Evolutionary conservation across 164 flowering plant species (phyloP).

Genomic region (Liriodendron chinense): DNA sequence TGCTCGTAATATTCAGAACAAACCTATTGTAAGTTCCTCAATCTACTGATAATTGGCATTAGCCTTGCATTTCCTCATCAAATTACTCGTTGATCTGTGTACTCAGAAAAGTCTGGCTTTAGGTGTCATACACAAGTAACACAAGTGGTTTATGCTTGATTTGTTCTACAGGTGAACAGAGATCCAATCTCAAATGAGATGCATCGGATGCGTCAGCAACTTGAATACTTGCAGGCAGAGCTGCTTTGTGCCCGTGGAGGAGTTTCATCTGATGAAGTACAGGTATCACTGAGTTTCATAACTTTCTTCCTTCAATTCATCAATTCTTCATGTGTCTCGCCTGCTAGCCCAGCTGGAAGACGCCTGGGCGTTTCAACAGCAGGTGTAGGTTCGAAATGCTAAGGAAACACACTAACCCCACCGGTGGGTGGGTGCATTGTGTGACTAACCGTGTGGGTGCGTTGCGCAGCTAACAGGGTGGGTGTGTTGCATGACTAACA

Average conservation of each 20-base stretch:
- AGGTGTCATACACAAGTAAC: neutral
- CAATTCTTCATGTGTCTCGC: neutral
- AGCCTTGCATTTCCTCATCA: constrained; percentile 2
- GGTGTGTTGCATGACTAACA: too few relatives aligned
- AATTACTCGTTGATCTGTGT: neutral
- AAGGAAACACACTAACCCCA: too few relatives aligned
- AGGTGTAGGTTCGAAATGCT: too few relatives aligned
- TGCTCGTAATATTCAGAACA: constrained; percentile 96
- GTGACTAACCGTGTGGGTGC: too few relatives aligned
- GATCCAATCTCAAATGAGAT: constrained; percentile 90
- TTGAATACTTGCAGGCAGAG: constrained; percentile 89
- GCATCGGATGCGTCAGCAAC: constrained; percentile 92
- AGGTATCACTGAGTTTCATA: constrained; percentile 38
- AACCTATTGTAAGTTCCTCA: constrained; percentile 78
- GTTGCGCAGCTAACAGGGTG: too few relatives aligned
- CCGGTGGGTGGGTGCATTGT: too few relatives aligned
- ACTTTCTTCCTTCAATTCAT: neutral
- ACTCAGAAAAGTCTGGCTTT: neutral
- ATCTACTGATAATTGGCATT: constrained; percentile 2
- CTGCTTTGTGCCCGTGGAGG: constrained; percentile 79
- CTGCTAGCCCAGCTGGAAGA: too few relatives aligned
- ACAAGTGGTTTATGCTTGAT: neutral
- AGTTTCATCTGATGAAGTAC: constrained; percentile 73
- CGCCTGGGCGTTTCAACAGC: too few relatives aligned
- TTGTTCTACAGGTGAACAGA: constrained; percentile 70